These are phyloP conservation scores for Scorias spongiosa DNA, from an alignment of 2,329 filamentous ascomycete genomes.

Conservation along the genomic window DNA sequence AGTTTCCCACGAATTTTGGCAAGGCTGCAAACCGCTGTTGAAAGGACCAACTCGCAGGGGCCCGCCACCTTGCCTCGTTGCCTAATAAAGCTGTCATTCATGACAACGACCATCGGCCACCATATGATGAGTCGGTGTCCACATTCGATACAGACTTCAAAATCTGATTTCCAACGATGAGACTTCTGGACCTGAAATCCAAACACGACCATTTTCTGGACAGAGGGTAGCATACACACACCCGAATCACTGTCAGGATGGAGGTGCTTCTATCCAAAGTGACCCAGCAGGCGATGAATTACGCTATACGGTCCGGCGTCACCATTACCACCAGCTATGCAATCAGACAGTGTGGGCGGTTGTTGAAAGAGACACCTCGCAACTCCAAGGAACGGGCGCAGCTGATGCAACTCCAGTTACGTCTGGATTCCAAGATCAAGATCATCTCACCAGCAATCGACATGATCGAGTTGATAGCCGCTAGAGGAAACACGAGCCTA, in stretches of 20 bases:
- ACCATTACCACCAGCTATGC: constrained; percentile 74
- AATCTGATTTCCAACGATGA: no score
- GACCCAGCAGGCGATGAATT: constrained; percentile 73
- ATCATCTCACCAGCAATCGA: constrained; percentile 84
- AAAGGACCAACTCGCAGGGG: no score
- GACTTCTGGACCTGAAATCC: no score
- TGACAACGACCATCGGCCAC: no score
- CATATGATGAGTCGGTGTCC: no score
- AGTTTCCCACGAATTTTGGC: no score
- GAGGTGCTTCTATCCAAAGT: constrained; percentile 52
- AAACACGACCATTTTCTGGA: no score
- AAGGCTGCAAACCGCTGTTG: no score
- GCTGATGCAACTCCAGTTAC: constrained; percentile 53
- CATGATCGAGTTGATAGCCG: constrained; percentile 75
- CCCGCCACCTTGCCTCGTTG: no score
- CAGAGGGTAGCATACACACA: no score
- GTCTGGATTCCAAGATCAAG: constrained; percentile 77
- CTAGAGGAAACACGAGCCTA: constrained; percentile 61
- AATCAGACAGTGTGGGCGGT: constrained; percentile 62
- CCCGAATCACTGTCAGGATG: constrained; percentile 37
- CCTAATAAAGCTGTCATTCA: no score
- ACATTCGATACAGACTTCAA: no score
- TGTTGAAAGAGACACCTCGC: constrained; percentile 63
- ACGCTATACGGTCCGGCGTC: constrained; percentile 78
- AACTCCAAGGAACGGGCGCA: constrained; percentile 53